Conservation (phyloP, 139 green algal genomes). For the Chlorella sp. region DNA sequence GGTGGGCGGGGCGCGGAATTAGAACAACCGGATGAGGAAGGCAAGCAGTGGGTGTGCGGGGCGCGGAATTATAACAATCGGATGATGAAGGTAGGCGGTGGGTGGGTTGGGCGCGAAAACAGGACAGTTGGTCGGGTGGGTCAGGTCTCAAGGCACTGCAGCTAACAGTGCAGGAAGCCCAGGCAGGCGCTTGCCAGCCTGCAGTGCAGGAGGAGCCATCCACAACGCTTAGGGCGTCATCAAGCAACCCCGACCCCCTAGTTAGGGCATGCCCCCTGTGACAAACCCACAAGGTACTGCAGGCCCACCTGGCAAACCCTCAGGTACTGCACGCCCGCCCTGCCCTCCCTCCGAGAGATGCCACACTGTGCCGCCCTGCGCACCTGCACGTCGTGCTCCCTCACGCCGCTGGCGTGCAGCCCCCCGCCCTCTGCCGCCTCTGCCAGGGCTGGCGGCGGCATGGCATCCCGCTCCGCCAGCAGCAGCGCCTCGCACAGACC, state of each 20-base stretch:
- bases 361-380: not conserved
- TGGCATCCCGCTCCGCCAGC: not conserved
- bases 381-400: constrained; percentile 19
- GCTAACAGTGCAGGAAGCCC: not conserved
- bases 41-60: too few relatives aligned
- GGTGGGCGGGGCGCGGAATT: not conserved
- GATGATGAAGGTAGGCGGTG: too few relatives aligned
- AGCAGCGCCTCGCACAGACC: constrained; percentile 6
- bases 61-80: too few relatives aligned
- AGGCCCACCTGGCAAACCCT: too few relatives aligned
- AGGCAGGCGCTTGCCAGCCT: not conserved
- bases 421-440: not conserved
- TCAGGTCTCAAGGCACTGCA: not conserved
- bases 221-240: too few relatives aligned
- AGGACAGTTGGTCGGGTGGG: too few relatives aligned
- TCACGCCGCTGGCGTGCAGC: not conserved
- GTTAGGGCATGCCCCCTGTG: too few relatives aligned
- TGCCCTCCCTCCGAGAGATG: too few relatives aligned
- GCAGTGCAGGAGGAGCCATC: not conserved
- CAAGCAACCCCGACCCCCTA: too few relatives aligned
- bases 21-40: too few relatives aligned
- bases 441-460: not conserved
- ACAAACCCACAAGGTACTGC: too few relatives aligned
- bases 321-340: not conserved
- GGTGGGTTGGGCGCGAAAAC: too few relatives aligned